phyloP scores from a whole-genome alignment of 352 stramenopile genomes.

The Phytophthora sansomeana region DNA sequence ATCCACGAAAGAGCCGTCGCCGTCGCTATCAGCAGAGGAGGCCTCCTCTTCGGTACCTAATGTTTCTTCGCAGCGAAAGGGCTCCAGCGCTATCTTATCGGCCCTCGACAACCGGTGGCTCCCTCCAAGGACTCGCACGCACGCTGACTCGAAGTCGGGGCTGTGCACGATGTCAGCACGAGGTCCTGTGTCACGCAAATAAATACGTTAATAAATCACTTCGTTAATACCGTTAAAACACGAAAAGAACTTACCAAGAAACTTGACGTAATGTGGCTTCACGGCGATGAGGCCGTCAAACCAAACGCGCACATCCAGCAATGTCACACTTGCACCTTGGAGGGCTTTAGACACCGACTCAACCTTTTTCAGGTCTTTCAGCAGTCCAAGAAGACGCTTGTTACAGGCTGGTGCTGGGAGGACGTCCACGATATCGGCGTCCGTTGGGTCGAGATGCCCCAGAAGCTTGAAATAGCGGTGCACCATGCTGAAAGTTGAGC shows the following conservation, averaged over 20 bases:
- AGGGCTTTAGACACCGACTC: slow-evolving; percentile 6
- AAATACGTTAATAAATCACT: background rate
- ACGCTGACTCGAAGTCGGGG: background rate
- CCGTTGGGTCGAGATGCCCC: slow-evolving; percentile 3
- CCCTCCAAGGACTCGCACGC: background rate
- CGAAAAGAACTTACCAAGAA: background rate
- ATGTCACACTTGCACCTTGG: background rate
- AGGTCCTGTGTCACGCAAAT: background rate
- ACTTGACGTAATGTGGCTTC: background rate
- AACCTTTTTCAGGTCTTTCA: slow-evolving; percentile 14
- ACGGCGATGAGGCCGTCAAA: background rate
- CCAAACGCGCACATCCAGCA: background rate
- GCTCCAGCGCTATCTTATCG: no score
- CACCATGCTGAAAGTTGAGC: slow-evolving; percentile 1
- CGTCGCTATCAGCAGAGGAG: no score
- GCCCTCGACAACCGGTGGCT: no score
- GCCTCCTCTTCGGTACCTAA: no score
- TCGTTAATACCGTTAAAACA: background rate
- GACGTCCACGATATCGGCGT: slow-evolving; percentile 8
- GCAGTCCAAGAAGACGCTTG: background rate
- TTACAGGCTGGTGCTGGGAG: slow-evolving; percentile 4
- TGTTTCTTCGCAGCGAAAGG: no score
- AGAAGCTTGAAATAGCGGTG: slow-evolving; percentile 17
- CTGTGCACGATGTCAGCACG: slow-evolving; percentile 1
- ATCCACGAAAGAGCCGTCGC: no score